These are phyloP conservation scores for Penicillium sp. DNA, from an alignment of 2,329 filamentous ascomycete species.

Conservation along the genomic window DNA sequence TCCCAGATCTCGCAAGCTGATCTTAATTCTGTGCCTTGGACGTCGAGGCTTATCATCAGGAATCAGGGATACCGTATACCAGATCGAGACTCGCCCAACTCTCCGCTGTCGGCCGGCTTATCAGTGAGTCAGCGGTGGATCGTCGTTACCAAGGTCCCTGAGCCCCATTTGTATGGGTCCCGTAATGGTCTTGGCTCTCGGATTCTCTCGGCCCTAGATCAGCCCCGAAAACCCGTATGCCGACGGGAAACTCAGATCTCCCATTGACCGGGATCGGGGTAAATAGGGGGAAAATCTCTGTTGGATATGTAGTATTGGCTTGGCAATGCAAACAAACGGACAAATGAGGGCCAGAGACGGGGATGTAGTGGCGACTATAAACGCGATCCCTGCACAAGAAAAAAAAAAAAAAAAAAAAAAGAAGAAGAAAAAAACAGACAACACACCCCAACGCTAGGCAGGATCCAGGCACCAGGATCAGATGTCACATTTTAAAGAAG, in stretches of 20 bases:
- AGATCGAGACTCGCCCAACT: not conserved
- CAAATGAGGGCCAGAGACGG: not conserved
- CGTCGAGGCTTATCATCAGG: not conserved
- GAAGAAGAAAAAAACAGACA: not conserved
- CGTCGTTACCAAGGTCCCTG: not conserved
- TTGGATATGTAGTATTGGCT: not conserved
- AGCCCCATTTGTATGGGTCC: not conserved
- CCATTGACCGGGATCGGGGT: not conserved
- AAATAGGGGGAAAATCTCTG: not conserved
- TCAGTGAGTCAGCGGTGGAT: constrained; percentile 4
- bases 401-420: no score
- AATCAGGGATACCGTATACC: no score
- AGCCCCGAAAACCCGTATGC: not conserved
- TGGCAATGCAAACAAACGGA: not conserved
- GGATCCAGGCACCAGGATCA: not conserved
- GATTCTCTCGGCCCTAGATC: constrained; percentile 8
- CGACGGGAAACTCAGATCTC: not conserved
- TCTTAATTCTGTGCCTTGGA: no score
- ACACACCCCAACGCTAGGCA: not conserved
- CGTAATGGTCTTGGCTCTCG: constrained; percentile 13
- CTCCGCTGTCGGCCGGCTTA: not conserved
- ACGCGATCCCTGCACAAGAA: not conserved
- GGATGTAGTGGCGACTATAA: not conserved
- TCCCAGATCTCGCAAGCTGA: not conserved
- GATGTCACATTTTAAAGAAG: not conserved